Conservation (phyloP, 306 rosid genomes). For the Morella rubra region DNA sequence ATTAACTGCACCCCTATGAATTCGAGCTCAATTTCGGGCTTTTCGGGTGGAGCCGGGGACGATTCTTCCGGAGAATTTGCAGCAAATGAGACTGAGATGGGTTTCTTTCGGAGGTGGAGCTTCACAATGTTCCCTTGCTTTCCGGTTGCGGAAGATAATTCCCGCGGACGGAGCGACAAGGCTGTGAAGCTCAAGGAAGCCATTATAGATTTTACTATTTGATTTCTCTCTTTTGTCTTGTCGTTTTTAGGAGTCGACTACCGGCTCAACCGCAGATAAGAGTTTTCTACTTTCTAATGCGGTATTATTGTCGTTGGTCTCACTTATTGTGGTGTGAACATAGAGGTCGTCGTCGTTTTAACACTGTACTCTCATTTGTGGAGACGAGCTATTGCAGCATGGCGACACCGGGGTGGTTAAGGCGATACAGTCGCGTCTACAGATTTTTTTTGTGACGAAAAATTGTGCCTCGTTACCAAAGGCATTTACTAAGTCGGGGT, state of each 20-base stretch:
- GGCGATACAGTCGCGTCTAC: too few species aligned
- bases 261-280: not conserved
- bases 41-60: conserved; percentile 35
- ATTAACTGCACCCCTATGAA: conserved; percentile 57
- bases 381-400: too few species aligned
- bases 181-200: conserved; percentile 43
- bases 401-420: too few species aligned
- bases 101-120: conserved; percentile 28
- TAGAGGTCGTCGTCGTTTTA: too few species aligned
- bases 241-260: not conserved
- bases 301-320: too few species aligned
- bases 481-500: too few species aligned
- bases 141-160: conserved; percentile 17
- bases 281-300: too few species aligned
- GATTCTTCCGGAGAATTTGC: conserved; percentile 29
- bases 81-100: conserved; percentile 31
- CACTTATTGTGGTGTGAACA: too few species aligned
- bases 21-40: conserved; percentile 69
- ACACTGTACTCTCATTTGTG: too few species aligned
- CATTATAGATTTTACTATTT: conserved; percentile 32
- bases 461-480: too few species aligned
- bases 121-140: not conserved
- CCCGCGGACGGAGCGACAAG: conserved; percentile 32
- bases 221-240: not conserved
- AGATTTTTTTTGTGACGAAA: too few species aligned